phyloP scores from a whole-genome alignment of 75 land plant genomes.

The Selaginella moellendorffii region DNA sequence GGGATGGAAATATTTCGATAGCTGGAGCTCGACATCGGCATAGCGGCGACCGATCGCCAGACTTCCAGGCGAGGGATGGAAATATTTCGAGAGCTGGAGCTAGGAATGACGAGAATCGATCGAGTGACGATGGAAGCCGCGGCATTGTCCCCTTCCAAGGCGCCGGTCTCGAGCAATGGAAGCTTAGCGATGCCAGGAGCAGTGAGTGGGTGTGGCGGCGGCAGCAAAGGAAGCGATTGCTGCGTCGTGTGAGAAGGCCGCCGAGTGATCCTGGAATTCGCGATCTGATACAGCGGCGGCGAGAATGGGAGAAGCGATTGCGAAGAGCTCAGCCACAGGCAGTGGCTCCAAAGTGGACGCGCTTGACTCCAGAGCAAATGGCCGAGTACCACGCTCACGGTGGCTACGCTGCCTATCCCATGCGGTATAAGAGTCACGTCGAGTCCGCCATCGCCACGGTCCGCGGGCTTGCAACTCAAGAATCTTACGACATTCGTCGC shows the following conservation, averaged over 20 bases:
- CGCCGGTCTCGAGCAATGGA: too few relatives aligned
- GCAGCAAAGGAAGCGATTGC: neutral
- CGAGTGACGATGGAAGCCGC: too few relatives aligned
- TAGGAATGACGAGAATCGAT: too few relatives aligned
- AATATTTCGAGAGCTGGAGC: too few relatives aligned
- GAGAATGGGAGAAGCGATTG: constrained; percentile 36
- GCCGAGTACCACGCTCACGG: too few relatives aligned
- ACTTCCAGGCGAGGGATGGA: too few relatives aligned
- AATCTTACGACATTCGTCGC: constrained; percentile 53
- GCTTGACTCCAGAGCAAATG: neutral
- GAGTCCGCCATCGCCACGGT: constrained; percentile 58
- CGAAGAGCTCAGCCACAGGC: constrained; percentile 12
- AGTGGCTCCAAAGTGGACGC: neutral
- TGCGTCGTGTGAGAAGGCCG: constrained; percentile 4
- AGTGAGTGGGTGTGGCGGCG: neutral
- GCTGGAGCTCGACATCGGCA: too few relatives aligned
- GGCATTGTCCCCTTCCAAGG: too few relatives aligned
- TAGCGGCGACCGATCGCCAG: too few relatives aligned
- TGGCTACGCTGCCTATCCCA: neutral
- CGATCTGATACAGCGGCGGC: constrained; percentile 36
- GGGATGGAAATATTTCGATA: too few relatives aligned
- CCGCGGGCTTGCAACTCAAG: constrained; percentile 33
- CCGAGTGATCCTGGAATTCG: constrained; percentile 22
- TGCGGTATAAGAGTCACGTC: constrained; percentile 48
- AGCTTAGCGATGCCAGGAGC: neutral